Evolutionary conservation across 306 rosid genomes (phyloP).

Genomic region (Acacia acuminata): DNA sequence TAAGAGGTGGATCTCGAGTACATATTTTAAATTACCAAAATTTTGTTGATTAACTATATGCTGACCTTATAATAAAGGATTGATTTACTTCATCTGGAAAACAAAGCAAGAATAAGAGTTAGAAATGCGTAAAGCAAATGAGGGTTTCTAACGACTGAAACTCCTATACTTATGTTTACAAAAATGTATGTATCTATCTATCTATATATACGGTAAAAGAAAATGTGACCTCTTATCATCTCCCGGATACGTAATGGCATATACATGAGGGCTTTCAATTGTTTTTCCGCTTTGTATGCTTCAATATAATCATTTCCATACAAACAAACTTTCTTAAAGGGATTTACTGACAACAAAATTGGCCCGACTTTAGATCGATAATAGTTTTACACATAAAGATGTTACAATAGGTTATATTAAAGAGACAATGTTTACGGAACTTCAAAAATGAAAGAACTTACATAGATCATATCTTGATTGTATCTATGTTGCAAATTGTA

Average conservation of each 20-base stretch:
- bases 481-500: conserved; percentile 89
- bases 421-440: conserved; percentile 21
- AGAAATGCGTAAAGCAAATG: conserved; percentile 37
- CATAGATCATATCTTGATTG: conserved; percentile 88
- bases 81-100: conserved; percentile 97
- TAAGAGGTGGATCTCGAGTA: neutral
- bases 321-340: conserved; percentile 88
- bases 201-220: conserved; percentile 7
- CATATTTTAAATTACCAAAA: neutral
- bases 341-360: conserved; percentile 92
- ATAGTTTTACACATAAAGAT: conserved; percentile 32
- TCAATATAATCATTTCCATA: conserved; percentile 84
- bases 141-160: conserved; percentile 26
- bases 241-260: conserved; percentile 90
- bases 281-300: conserved; percentile 76
- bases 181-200: neutral
- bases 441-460: conserved; percentile 44
- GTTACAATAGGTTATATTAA: conserved; percentile 6
- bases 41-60: conserved; percentile 15
- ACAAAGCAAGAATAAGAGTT: conserved; percentile 22
- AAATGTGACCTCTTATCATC: conserved; percentile 78
- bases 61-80: conserved; percentile 95
- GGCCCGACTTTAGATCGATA: conserved; percentile 96
- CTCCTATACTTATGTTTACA: neutral
- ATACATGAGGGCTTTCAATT: conserved; percentile 85